These are phyloP conservation scores for Eimeria zaria DNA, from an alignment of 169 alveolate species.

Conservation along the genomic window DNA sequence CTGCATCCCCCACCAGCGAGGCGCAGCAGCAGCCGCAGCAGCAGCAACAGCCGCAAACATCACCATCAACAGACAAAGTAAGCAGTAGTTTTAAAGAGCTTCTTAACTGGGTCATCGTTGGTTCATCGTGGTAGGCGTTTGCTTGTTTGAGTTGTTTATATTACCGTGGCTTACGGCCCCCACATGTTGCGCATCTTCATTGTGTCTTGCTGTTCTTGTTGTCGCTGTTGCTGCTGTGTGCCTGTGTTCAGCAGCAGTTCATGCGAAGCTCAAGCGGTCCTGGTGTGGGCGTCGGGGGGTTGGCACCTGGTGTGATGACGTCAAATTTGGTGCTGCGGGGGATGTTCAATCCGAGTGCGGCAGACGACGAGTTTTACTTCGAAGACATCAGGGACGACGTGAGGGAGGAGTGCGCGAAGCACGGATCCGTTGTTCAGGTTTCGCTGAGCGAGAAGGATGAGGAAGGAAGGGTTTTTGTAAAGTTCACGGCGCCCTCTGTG, in stretches of 20 bases:
- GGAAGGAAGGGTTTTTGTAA: conserved; percentile 82
- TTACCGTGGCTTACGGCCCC: not conserved
- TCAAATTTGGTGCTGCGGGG: conserved; percentile 31
- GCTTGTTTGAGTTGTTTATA: not conserved
- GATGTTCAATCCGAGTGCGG: conserved; percentile 66
- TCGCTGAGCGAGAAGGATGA: conserved; percentile 87
- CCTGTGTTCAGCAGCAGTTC: conserved; percentile 56
- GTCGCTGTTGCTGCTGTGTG: conserved; percentile 16
- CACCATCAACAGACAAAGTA: conserved; percentile 65
- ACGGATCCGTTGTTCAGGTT: conserved; percentile 92
- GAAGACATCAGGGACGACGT: conserved; percentile 95
- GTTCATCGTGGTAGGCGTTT: not conserved
- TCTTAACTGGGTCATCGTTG: not conserved
- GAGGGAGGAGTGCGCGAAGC: conserved; percentile 93
- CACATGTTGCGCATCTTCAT: not conserved
- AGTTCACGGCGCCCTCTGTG: conserved; percentile 55
- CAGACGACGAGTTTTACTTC: conserved; percentile 83
- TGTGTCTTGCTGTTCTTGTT: not conserved
- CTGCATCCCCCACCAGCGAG: conserved; percentile 63
- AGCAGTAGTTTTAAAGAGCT: conserved; percentile 1
- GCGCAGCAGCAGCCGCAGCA: conserved; percentile 33
- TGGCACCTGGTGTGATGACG: conserved; percentile 24
- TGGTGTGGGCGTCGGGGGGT: conserved; percentile 17
- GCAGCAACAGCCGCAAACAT: conserved; percentile 51
- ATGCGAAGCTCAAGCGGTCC: conserved; percentile 27